These are phyloP conservation scores for Paramecium sexaurelia DNA, from an alignment of 73 alveolate genomes.

Conservation along the genomic window DNA sequence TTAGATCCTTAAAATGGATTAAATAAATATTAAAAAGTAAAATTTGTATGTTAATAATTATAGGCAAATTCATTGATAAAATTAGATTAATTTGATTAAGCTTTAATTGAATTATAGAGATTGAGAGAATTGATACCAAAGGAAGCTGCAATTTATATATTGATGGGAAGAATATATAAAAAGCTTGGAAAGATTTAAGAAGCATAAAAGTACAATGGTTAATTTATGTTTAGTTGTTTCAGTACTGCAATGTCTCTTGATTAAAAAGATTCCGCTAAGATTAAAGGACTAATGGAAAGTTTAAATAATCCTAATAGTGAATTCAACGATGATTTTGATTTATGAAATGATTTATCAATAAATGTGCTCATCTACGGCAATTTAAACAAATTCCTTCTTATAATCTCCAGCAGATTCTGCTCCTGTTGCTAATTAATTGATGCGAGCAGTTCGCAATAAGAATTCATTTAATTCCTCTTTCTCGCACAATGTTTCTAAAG, in stretches of 20 bases:
- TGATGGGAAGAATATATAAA: conserved; percentile 89
- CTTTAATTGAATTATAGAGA: conserved; percentile 82
- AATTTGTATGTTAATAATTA: conserved; percentile 45
- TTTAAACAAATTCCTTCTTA: not conserved
- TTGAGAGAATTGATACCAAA: conserved; percentile 85
- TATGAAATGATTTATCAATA: conserved; percentile 46
- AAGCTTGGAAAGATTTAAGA: conserved; percentile 82
- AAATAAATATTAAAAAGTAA: conserved; percentile 83
- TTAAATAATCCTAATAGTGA: conserved; percentile 5
- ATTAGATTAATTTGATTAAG: conserved; percentile 86
- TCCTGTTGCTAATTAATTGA: not conserved
- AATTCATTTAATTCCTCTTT: not conserved
- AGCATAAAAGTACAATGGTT: conserved; percentile 78
- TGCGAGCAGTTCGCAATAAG: not conserved
- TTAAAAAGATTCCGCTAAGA: conserved; percentile 24
- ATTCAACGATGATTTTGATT: conserved; percentile 59
- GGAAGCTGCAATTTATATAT: conserved; percentile 93
- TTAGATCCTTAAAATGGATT: conserved; percentile 88
- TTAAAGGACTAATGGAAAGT: conserved; percentile 31
- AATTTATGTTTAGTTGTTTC: not conserved
- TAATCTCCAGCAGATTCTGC: conserved; percentile 7
- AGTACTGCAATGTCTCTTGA: conserved; percentile 39
- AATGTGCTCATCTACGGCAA: conserved; percentile 37
- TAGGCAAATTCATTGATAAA: conserved; percentile 84
- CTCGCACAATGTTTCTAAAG: not conserved